Conservation (phyloP, 805 yeast genomes). For the Jamesozyma rosinii region DNA sequence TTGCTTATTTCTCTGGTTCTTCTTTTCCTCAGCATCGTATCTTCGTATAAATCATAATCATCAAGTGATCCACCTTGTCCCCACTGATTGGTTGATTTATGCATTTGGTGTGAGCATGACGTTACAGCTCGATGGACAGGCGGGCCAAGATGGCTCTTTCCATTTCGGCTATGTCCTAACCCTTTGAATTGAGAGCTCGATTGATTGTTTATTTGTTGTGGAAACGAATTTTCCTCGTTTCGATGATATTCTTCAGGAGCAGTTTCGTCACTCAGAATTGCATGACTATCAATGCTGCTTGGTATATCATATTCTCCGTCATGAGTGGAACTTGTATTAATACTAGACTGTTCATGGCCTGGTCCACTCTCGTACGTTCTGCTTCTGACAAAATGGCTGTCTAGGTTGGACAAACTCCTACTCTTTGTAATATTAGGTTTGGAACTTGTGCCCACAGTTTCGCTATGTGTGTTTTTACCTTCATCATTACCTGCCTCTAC, state of each 20-base stretch:
- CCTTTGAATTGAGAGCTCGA: neutral
- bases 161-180: neutral
- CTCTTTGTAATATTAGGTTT: neutral
- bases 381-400: neutral
- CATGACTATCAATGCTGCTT: constrained; percentile 4
- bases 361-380: neutral
- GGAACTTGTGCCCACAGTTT: neutral
- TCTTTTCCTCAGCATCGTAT: neutral
- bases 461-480: neutral
- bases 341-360: neutral
- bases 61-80: neutral
- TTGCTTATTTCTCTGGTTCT: neutral
- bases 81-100: neutral
- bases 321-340: neutral
- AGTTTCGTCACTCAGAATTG: neutral
- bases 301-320: neutral
- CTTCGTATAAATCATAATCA: neutral
- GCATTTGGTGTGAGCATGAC: no score
- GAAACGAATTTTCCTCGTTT: neutral
- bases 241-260: neutral
- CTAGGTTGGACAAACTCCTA: neutral
- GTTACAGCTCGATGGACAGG: neutral
- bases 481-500: neutral
- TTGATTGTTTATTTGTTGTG: neutral
- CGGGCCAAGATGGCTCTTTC: neutral